Evolutionary conservation across 148 eudicot genomes (phyloP).

Genomic region (Persicaria maculosa): DNA sequence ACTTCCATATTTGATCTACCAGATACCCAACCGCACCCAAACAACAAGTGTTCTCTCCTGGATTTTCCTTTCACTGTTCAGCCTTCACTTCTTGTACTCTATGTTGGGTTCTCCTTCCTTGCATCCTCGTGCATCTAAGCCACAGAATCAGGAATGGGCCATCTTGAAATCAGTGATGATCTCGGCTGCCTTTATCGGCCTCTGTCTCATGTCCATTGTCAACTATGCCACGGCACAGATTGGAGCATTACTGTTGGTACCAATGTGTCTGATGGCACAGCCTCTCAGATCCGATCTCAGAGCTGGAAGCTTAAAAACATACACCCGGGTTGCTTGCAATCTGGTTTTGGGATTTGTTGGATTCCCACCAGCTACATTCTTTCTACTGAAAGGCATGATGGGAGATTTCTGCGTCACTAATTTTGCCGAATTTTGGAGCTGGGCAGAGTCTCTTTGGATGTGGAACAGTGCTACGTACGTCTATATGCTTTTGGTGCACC

Average conservation of each 20-base stretch:
- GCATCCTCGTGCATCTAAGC: conserved; percentile 17
- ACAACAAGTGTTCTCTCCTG: conserved; percentile 44
- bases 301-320: conserved; percentile 24
- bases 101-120: conserved; percentile 46
- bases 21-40: conserved; percentile 45
- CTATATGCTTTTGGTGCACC: conserved; percentile 63
- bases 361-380: conserved; percentile 61
- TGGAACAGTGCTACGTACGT: conserved; percentile 94
- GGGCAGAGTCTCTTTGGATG: conserved; percentile 77
- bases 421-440: conserved; percentile 71
- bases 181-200: conserved; percentile 63
- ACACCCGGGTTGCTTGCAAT: conserved; percentile 37
- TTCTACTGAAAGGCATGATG: conserved; percentile 42
- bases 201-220: conserved; percentile 85
- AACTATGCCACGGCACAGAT: conserved; percentile 93
- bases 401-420: conserved; percentile 33
- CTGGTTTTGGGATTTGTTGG: conserved; percentile 34
- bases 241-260: conserved; percentile 76
- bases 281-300: conserved; percentile 46
- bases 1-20: conserved; percentile 55
- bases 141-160: conserved; percentile 48
- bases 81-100: conserved; percentile 35
- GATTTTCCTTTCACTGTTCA: conserved; percentile 42
- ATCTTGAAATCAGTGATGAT: conserved; percentile 69
- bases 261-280: conserved; percentile 64